Evolutionary conservation across 2,329 filamentous ascomycete species (phyloP).

Genomic region (Xylariaceae sp.): DNA sequence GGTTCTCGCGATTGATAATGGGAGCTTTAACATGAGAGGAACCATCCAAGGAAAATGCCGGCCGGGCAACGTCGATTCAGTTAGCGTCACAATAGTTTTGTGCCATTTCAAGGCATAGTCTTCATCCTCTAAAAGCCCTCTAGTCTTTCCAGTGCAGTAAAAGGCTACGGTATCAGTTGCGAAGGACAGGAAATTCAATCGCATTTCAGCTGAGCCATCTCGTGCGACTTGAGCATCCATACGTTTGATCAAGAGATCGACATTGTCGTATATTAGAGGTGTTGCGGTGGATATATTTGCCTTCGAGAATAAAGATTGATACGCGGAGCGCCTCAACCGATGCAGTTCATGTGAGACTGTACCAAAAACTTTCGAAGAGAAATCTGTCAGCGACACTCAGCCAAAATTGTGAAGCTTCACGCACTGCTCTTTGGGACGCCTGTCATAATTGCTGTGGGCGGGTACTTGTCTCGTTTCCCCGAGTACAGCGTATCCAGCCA

Average conservation of each 20-base stretch:
- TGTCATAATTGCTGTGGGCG: neutral
- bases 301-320: conserved; percentile 5
- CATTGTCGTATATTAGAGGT: conserved; percentile 2
- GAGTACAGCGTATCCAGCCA: conserved; percentile 6
- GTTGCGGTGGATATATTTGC: neutral
- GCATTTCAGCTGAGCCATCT: conserved; percentile 4
- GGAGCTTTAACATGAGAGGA: neutral
- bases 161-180: neutral
- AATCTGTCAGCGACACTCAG: neutral
- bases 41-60: conserved; percentile 5
- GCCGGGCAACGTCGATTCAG: conserved; percentile 1
- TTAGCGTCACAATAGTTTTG: neutral
- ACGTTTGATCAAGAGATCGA: neutral
- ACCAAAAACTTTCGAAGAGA: conserved; percentile 1
- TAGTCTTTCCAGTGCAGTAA: neutral
- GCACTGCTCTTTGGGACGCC: conserved; percentile 1
- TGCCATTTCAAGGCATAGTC: neutral
- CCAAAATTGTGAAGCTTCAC: neutral
- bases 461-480: conserved; percentile 8
- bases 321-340: neutral
- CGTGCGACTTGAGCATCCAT: neutral
- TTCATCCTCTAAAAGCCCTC: conserved; percentile 3
- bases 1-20: neutral
- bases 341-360: conserved; percentile 3
- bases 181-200: conserved; percentile 1